These are phyloP conservation scores for Schrenkiella parvula DNA, from an alignment of 345 rosid genomes.

Conservation along the genomic window DNA sequence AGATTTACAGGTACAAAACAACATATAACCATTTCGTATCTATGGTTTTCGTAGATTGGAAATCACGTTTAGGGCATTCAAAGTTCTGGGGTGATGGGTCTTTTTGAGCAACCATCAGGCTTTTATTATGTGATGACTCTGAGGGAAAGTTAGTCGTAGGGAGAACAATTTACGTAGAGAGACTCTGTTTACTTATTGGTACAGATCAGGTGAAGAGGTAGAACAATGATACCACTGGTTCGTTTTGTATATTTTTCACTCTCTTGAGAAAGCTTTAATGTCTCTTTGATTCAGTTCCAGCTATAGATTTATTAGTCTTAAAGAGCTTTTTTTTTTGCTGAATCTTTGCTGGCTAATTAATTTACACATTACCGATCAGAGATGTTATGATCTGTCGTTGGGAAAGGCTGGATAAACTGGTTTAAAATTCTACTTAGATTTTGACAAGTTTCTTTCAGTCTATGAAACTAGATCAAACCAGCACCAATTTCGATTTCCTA, in stretches of 20 bases:
- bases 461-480: too few relatives aligned
- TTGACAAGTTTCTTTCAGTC: too few relatives aligned
- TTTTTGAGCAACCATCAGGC: constrained; percentile 35
- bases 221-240: constrained; percentile 27
- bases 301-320: not conserved
- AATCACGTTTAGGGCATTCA: constrained; percentile 19
- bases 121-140: constrained; percentile 29
- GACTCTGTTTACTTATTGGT: constrained; percentile 25
- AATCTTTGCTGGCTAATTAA: not conserved
- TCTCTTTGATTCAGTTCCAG: constrained; percentile 18
- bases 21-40: not conserved
- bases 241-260: constrained; percentile 20
- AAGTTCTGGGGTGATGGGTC: constrained; percentile 22
- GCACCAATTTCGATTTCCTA: too few relatives aligned
- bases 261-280: constrained; percentile 19
- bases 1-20: constrained; percentile 21
- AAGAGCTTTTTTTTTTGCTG: not conserved
- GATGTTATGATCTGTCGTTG: not conserved
- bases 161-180: constrained; percentile 24
- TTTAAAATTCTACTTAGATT: not conserved
- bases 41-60: constrained; percentile 12
- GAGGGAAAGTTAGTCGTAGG: constrained; percentile 31
- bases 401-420: not conserved
- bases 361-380: not conserved
- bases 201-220: constrained; percentile 27